These are phyloP conservation scores for Ceratocystis colombiana DNA, from an alignment of 2,329 filamentous ascomycete genomes.

Conservation along the genomic window DNA sequence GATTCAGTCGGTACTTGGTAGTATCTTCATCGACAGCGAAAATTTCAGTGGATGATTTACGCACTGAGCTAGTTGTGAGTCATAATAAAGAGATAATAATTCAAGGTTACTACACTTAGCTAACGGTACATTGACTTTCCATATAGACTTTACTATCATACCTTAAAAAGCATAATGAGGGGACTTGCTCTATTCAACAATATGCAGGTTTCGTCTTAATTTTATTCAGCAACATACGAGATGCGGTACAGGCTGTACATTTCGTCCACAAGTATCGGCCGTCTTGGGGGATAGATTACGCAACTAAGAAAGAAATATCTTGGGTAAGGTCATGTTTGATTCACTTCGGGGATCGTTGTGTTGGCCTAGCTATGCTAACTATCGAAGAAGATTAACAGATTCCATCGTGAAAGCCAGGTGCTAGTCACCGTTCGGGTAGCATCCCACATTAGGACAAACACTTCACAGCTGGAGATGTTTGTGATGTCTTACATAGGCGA, in stretches of 20 bases:
- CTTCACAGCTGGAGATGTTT: conserved; percentile 22
- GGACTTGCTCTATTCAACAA: conserved; percentile 6
- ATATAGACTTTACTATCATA: conserved; percentile 4
- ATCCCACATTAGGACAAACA: conserved; percentile 21
- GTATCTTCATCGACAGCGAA: neutral
- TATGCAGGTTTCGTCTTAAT: conserved; percentile 8
- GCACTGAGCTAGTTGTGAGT: conserved; percentile 5
- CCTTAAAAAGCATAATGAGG: conserved; percentile 4
- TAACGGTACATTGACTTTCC: neutral
- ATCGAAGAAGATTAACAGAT: conserved; percentile 4
- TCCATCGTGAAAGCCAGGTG: conserved; percentile 13
- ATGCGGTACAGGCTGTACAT: conserved; percentile 5
- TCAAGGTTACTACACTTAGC: neutral
- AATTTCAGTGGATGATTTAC: neutral
- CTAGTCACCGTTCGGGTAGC: conserved; percentile 5
- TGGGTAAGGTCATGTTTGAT: neutral
- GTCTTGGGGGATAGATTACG: conserved; percentile 6
- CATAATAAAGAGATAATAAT: no score
- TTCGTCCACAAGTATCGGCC: conserved; percentile 8
- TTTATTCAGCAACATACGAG: conserved; percentile 7
- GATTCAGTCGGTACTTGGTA: conserved; percentile 6
- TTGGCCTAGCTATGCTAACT: neutral
- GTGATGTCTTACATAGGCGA: conserved; percentile 1
- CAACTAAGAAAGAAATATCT: conserved; percentile 9
- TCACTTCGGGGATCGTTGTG: neutral